Evolutionary conservation across 805 yeast species (phyloP).

Genomic region (Henningerozyma blattae): DNA sequence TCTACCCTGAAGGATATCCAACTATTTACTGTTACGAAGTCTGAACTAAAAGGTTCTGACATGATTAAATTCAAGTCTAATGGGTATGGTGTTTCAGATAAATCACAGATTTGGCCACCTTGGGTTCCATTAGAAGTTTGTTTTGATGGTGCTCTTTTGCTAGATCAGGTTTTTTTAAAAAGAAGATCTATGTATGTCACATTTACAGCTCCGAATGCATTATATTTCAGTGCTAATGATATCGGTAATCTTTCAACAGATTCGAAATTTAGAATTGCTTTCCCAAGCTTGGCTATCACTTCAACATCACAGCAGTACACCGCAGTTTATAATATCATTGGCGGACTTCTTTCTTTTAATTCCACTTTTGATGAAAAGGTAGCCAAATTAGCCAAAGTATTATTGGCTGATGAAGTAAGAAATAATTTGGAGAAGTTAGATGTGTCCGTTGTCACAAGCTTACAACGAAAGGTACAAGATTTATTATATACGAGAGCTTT

Average conservation of each 20-base stretch:
- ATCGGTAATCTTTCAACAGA: constrained; percentile 15
- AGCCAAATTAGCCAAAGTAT: constrained; percentile 37
- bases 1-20: constrained; percentile 44
- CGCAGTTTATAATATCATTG: constrained; percentile 37
- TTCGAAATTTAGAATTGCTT: constrained; percentile 23
- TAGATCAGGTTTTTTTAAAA: constrained; percentile 35
- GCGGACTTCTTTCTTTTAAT: constrained; percentile 30
- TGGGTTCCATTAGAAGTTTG: constrained; percentile 54
- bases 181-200: constrained; percentile 41
- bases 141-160: constrained; percentile 33
- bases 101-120: constrained; percentile 46
- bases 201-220: constrained; percentile 38
- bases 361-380: constrained; percentile 29
- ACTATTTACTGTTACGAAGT: constrained; percentile 36
- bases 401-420: constrained; percentile 42
- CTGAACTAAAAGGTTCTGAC: constrained; percentile 23
- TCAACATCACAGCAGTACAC: constrained; percentile 48
- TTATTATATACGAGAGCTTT: constrained; percentile 30
- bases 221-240: constrained; percentile 30
- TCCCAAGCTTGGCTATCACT: constrained; percentile 38
- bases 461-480: constrained; percentile 32
- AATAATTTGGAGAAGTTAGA: constrained; percentile 21
- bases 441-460: constrained; percentile 38
- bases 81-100: constrained; percentile 19
- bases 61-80: constrained; percentile 18